Conservation (phyloP, 306 rosid species). For the Ammopiptanthus mongolicus region DNA sequence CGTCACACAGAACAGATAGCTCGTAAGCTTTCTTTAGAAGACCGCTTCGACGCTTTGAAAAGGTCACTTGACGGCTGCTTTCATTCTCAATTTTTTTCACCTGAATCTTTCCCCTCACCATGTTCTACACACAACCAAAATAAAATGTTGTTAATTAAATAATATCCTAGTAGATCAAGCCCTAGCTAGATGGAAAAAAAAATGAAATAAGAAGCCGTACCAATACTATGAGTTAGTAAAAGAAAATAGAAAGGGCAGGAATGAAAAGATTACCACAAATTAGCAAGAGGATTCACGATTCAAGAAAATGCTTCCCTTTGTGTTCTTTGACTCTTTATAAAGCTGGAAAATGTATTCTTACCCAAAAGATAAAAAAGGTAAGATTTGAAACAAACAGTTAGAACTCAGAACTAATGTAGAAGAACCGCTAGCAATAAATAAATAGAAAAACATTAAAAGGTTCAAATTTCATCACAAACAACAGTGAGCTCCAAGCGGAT, state of each 20-base stretch:
- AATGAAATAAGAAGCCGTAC: background rate
- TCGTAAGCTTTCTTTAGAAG: constrained; percentile 63
- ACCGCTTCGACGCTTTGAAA: constrained; percentile 59
- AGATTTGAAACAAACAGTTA: background rate
- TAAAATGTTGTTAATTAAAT: background rate
- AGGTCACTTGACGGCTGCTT: constrained; percentile 56
- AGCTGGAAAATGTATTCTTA: background rate
- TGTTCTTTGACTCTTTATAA: background rate
- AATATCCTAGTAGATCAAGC: background rate
- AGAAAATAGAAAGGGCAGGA: background rate
- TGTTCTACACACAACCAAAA: background rate
- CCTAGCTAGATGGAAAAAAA: background rate
- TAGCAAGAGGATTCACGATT: background rate
- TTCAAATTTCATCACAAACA: background rate
- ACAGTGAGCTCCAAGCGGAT: background rate
- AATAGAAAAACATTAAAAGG: background rate
- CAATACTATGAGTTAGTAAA: background rate
- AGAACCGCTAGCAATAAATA: background rate
- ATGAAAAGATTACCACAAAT: background rate
- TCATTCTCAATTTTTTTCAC: constrained; percentile 56
- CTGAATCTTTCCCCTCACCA: constrained; percentile 70
- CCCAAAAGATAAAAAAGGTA: background rate
- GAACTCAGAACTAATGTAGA: background rate
- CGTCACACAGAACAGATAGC: constrained; percentile 68
- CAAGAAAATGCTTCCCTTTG: background rate